These are phyloP conservation scores for Neonothopanus nambi DNA, from an alignment of 1,284 basidiomycete species.

Conservation along the genomic window DNA sequence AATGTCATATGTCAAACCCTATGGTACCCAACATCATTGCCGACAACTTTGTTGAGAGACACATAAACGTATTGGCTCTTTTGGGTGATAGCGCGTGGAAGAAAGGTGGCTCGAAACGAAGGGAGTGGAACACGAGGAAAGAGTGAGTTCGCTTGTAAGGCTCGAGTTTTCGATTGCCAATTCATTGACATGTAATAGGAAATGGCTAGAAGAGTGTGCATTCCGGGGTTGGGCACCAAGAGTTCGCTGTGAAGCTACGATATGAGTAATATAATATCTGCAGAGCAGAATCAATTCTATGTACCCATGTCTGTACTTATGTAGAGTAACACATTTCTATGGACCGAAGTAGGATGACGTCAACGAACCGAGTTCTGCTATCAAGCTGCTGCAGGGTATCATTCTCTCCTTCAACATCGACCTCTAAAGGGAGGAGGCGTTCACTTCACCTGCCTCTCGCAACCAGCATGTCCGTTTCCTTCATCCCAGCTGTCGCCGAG, in stretches of 20 bases:
- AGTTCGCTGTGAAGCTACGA: too few relatives aligned
- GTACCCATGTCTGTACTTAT: too few relatives aligned
- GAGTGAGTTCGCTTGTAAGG: conserved; percentile 34
- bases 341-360: too few relatives aligned
- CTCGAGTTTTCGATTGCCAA: neutral
- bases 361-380: too few relatives aligned
- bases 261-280: too few relatives aligned
- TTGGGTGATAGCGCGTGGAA: conserved; percentile 47
- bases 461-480: conserved; percentile 32
- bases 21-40: conserved; percentile 54
- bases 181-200: neutral
- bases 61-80: conserved; percentile 40
- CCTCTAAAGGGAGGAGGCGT: too few relatives aligned
- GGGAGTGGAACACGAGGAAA: conserved; percentile 47
- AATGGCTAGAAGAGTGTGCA: conserved; percentile 11
- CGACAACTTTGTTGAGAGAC: conserved; percentile 50
- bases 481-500: conserved; percentile 34
- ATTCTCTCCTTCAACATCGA: too few relatives aligned
- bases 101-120: conserved; percentile 37
- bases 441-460: too few relatives aligned
- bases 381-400: too few relatives aligned
- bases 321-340: too few relatives aligned
- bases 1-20: conserved; percentile 33
- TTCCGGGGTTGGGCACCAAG: too few relatives aligned
- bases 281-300: too few relatives aligned